Base-by-base conservation (phyloP, 1,284 basidiomycete species). In the Leccinum pachyderme region DNA sequence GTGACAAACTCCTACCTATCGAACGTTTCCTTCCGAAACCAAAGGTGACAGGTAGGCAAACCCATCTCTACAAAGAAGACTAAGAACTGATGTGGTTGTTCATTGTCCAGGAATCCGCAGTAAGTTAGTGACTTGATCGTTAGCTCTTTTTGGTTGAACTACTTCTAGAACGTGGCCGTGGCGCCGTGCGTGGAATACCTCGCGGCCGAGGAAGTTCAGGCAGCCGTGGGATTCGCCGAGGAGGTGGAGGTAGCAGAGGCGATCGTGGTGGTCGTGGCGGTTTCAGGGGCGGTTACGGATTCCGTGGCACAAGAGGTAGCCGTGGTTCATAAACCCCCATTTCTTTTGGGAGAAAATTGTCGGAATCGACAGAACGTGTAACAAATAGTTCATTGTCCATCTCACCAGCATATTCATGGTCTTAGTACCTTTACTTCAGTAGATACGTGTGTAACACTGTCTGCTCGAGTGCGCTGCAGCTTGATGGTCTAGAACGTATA, bases 1-100 rank as follows among this genome's bases (percentile, higher is more conserved):
- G 89, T 41, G 97, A 99, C 79, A 98, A 98, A 75, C 82, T 99
- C 44, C 78, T 99, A 47, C 97, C 97, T 7, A 88, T 99, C 59
- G 97, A 99, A 64, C 80, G 97, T 57, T 99, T 99, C 79, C 77
- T 99, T 62, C 97, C 97, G 4, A 99, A 96, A 78, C 96, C 97
- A 51, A 98, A 98, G 79, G 77, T 81, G 22, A 79, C 77, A 61
- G 87, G 89, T 87, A 67, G 57, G 81, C 39, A 51, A 18, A 18
- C 33, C 27, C 46, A 37, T 29, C 28, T 62, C 28, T 2, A 7
- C 28, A 56, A 50, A 51, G 50, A 47, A 45, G 31, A 31, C 37
- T 63, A 31, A 60, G 28, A 5, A 7, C 11, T 5, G 3, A 37
- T 43, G 22, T 24, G 22, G 41, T 43, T 24, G 22, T 24, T 43